phyloP scores from a whole-genome alignment of 352 stramenopile species.

The Pythium dissotocum region DNA sequence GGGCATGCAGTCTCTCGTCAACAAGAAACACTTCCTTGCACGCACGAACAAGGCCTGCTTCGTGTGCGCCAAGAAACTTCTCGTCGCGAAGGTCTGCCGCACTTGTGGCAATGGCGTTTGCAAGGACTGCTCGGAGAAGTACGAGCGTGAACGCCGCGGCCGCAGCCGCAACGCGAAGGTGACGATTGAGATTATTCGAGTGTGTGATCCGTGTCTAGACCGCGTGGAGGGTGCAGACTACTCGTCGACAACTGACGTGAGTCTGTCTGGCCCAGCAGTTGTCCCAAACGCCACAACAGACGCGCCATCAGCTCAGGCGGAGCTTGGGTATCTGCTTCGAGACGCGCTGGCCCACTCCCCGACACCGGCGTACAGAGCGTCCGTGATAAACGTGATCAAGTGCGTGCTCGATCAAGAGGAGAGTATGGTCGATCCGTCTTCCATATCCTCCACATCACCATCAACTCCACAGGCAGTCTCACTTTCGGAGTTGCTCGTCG shows the following conservation, averaged over 20 bases:
- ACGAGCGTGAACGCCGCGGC: too few species aligned
- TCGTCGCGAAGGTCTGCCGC: too few species aligned
- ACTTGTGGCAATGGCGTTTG: too few species aligned
- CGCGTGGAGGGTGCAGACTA: slow-evolving; percentile 63
- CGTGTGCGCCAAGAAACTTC: slow-evolving; percentile 39
- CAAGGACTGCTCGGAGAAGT: too few species aligned
- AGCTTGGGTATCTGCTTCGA: slow-evolving; percentile 20
- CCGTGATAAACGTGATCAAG: slow-evolving; percentile 20
- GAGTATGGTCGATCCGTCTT: not conserved
- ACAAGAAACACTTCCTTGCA: slow-evolving; percentile 33
- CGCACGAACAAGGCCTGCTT: slow-evolving; percentile 40
- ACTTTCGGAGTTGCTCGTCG: slow-evolving; percentile 8
- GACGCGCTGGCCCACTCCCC: slow-evolving; percentile 8
- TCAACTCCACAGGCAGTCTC: not conserved
- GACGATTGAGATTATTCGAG: slow-evolving; percentile 29
- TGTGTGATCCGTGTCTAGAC: slow-evolving; percentile 59
- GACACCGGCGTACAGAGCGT: slow-evolving; percentile 3
- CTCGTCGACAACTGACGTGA: slow-evolving; percentile 16
- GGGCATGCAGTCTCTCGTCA: slow-evolving; percentile 50
- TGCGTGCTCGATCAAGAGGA: slow-evolving; percentile 21
- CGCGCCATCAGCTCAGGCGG: not conserved
- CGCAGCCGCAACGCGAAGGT: not conserved
- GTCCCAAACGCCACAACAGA: not conserved
- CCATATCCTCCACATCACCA: not conserved
- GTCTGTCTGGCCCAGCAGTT: not conserved